Percentiles rank a stretch among this genome's conserved stretches.
These are phyloP conservation scores for Ophiostoma triangulosporum DNA, from an alignment of 2,329 filamentous ascomycete genomes.

Conservation along the genomic window DNA sequence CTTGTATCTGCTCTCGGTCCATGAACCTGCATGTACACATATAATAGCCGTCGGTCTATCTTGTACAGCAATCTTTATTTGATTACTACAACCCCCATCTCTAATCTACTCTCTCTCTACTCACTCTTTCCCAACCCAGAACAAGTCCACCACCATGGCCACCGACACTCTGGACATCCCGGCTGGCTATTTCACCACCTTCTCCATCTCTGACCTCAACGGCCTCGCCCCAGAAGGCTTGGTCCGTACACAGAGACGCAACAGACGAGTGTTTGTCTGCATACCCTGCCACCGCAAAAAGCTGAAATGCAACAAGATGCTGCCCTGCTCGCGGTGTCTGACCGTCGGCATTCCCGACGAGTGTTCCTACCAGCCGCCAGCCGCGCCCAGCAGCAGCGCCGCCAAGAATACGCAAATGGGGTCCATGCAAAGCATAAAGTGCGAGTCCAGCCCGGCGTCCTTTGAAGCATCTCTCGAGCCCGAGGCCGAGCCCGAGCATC, in stretches of 20 bases:
- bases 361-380: constrained; percentile 17
- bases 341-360: constrained; percentile 14
- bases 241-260: constrained; percentile 16
- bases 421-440: neutral
- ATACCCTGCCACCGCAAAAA: constrained; percentile 19
- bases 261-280: constrained; percentile 19
- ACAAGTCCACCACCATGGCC: constrained; percentile 1
- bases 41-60: no score
- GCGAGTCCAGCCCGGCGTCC: neutral
- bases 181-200: constrained; percentile 18
- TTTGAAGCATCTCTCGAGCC: no score
- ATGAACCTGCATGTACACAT: no score
- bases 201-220: constrained; percentile 17
- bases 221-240: constrained; percentile 11
- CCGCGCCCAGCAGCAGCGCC: neutral
- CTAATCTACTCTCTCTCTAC: no score
- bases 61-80: no score
- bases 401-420: neutral
- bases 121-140: no score
- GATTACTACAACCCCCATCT: no score
- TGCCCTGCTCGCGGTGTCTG: constrained; percentile 18
- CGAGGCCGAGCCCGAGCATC: no score
- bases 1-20: no score
- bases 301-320: constrained; percentile 18
- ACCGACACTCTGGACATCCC: constrained; percentile 10